Evolutionary conservation across 1,284 basidiomycete species (phyloP).

Genomic region (Ganoderma lucidum): DNA sequence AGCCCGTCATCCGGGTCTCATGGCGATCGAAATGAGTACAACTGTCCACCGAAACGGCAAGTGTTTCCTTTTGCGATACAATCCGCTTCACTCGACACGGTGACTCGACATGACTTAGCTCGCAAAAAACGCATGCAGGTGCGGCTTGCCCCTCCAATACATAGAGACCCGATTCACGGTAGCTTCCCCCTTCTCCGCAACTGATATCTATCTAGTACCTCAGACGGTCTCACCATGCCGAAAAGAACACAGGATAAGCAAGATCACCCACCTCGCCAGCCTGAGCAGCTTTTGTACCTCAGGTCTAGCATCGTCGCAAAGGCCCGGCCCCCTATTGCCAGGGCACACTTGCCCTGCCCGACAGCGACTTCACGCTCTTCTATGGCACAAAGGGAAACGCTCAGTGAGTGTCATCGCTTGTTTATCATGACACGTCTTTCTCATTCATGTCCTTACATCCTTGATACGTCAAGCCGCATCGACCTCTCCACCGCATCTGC

Average conservation of each 20-base stretch:
- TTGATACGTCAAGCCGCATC: conserved; percentile 8
- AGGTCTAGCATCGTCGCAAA: conserved; percentile 3
- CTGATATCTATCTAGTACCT: not conserved
- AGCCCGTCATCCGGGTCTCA: not conserved
- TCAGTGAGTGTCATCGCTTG: conserved; percentile 12
- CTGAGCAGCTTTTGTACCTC: not conserved
- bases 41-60: not conserved
- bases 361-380: conserved; percentile 27
- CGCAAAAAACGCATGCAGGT: not conserved
- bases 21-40: not conserved
- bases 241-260: not conserved
- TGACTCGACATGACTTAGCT: not conserved
- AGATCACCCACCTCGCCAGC: not conserved
- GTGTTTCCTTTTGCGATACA: not conserved
- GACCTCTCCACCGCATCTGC: conserved; percentile 16
- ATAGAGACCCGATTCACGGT: not conserved
- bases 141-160: not conserved
- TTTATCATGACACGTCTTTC: not conserved
- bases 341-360: conserved; percentile 18
- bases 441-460: not conserved
- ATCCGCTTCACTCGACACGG: not conserved
- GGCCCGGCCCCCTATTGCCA: conserved; percentile 30
- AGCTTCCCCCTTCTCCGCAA: not conserved
- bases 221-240: not conserved
- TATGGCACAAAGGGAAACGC: conserved; percentile 27